Conservation (phyloP, 768 basidiomycete genomes). For the Leccinellum albellum region DNA sequence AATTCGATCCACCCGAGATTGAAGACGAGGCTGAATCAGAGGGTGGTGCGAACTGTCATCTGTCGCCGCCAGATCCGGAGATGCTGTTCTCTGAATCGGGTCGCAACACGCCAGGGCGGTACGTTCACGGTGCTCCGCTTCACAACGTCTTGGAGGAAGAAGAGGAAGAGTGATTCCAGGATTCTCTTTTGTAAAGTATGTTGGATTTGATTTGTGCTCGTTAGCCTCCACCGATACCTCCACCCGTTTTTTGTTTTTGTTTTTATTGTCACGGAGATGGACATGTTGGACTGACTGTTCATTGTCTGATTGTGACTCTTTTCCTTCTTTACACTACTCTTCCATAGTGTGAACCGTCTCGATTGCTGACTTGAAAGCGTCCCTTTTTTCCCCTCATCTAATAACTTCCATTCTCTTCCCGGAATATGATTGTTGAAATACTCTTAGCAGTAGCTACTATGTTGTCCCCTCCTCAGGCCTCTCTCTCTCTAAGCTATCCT, state of each 20-base stretch:
- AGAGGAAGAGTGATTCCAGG: conserved; percentile 49
- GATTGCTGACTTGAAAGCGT: conserved; percentile 14
- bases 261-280: conserved; percentile 5
- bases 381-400: conserved; percentile 17
- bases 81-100: conserved; percentile 45
- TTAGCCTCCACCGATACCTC: conserved; percentile 26
- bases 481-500: background rate
- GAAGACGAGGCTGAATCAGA: conserved; percentile 29
- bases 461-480: conserved; percentile 23
- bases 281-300: conserved; percentile 5
- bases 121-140: conserved; percentile 80
- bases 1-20: conserved; percentile 26
- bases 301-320: background rate
- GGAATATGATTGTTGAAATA: conserved; percentile 19
- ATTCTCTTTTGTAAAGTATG: conserved; percentile 20
- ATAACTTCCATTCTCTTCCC: conserved; percentile 8
- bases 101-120: conserved; percentile 64
- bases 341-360: conserved; percentile 2
- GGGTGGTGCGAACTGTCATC: conserved; percentile 10
- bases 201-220: conserved; percentile 12
- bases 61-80: conserved; percentile 34
- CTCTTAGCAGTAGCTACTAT: conserved; percentile 13
- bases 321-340: background rate
- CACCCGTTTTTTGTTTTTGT: conserved; percentile 4
- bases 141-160: conserved; percentile 85